These are phyloP conservation scores for Xylaria telfairii DNA, from an alignment of 495 filamentous ascomycete species.

Conservation along the genomic window DNA sequence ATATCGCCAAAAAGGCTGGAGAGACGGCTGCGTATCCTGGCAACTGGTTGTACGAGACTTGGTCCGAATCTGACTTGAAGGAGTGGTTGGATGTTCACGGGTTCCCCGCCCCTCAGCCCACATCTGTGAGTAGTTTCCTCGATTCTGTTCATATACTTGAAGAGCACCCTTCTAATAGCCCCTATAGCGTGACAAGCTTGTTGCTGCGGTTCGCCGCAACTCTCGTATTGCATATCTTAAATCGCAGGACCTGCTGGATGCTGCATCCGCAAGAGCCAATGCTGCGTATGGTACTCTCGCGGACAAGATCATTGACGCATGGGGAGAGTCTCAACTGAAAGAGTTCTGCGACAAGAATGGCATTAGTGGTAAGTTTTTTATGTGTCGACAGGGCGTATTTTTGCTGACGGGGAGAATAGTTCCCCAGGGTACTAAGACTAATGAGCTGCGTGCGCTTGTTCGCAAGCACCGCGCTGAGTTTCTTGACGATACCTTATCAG, in stretches of 20 bases:
- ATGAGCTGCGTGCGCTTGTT: conserved; percentile 88
- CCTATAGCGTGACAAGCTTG: conserved; percentile 76
- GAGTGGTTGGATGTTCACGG: conserved; percentile 91
- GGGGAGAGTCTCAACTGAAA: conserved; percentile 88
- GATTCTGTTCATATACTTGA: not conserved
- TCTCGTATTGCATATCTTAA: conserved; percentile 77
- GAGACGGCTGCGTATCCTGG: conserved; percentile 86
- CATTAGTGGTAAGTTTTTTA: conserved; percentile 55
- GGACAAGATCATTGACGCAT: conserved; percentile 85
- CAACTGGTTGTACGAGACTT: conserved; percentile 92
- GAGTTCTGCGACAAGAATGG: conserved; percentile 89
- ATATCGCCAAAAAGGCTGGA: conserved; percentile 79
- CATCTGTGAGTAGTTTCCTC: conserved; percentile 52
- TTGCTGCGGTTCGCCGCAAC: conserved; percentile 90
- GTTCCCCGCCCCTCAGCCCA: conserved; percentile 85
- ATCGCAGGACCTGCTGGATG: conserved; percentile 62
- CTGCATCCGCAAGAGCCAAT: conserved; percentile 69
- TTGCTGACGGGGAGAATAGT: conserved; percentile 70
- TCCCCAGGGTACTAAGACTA: conserved; percentile 86
- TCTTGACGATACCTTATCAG: conserved; percentile 67
- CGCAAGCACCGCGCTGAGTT: conserved; percentile 85
- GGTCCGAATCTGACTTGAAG: conserved; percentile 66
- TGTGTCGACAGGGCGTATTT: not conserved
- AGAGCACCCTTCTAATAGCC: not conserved
- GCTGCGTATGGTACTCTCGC: conserved; percentile 73